These are phyloP conservation scores for Cynanchum wilfordii DNA, from an alignment of 257 asterid genomes.

Conservation along the genomic window DNA sequence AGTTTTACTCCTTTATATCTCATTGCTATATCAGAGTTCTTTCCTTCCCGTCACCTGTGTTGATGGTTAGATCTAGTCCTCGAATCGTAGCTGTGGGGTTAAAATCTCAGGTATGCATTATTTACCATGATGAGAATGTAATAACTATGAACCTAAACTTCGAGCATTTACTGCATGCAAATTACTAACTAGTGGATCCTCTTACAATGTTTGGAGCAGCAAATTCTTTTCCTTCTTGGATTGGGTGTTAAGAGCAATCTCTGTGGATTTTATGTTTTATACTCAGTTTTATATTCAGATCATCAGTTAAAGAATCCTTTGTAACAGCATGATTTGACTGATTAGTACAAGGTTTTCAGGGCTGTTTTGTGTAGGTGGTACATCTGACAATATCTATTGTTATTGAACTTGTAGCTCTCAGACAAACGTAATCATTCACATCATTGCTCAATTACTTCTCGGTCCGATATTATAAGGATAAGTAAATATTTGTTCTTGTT, in stretches of 20 bases:
- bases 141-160: neutral
- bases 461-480: conserved; percentile 6
- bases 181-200: neutral
- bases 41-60: conserved; percentile 58
- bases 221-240: neutral
- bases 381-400: neutral
- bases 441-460: neutral
- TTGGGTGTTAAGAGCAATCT: neutral
- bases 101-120: conserved; percentile 60
- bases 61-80: conserved; percentile 65
- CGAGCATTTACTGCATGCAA: neutral
- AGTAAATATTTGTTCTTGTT: conserved; percentile 22
- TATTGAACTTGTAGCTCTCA: neutral
- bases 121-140: neutral
- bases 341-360: neutral
- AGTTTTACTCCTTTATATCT: conserved; percentile 59
- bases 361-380: neutral
- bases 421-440: neutral
- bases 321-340: neutral
- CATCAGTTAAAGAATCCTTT: neutral
- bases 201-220: neutral
- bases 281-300: neutral
- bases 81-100: conserved; percentile 68
- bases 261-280: neutral
- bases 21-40: conserved; percentile 53